phyloP scores from a whole-genome alignment of 2,329 filamentous ascomycete genomes.

The Plectosphaerella plurivora region DNA sequence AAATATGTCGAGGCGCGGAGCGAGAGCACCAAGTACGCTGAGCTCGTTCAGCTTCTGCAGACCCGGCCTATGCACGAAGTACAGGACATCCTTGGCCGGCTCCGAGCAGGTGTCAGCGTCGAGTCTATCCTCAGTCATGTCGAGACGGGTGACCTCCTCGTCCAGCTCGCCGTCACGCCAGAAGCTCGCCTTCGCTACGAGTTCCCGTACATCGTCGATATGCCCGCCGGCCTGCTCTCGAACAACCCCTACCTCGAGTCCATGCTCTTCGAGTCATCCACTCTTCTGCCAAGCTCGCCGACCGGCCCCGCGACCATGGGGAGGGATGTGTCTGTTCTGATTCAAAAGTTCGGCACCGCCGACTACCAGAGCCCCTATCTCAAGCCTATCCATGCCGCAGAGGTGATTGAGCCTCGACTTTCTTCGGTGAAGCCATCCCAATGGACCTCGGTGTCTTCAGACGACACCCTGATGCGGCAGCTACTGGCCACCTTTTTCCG shows the following conservation, averaged over 20 bases:
- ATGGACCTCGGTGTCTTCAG: constrained; percentile 20
- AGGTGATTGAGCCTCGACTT: constrained; percentile 26
- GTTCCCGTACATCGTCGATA: constrained; percentile 26
- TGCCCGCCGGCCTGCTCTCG: constrained; percentile 11
- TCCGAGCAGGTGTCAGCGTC: constrained; percentile 27
- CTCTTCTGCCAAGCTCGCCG: background rate
- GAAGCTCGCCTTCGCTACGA: constrained; percentile 32
- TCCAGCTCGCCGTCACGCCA: constrained; percentile 30
- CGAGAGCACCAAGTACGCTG: background rate
- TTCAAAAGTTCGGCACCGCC: too few relatives aligned
- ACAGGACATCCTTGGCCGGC: constrained; percentile 23
- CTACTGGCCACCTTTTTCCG: constrained; percentile 16
- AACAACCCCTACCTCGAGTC: too few relatives aligned
- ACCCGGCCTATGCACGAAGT: constrained; percentile 18
- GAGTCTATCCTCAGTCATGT: constrained; percentile 26
- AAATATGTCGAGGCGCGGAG: background rate
- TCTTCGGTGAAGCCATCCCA: constrained; percentile 16
- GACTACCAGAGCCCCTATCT: constrained; percentile 19
- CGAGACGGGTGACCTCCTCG: constrained; percentile 27
- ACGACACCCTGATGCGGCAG: constrained; percentile 18
- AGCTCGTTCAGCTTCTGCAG: background rate
- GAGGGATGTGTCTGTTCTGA: too few relatives aligned
- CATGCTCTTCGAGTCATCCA: too few relatives aligned
- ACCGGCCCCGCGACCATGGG: too few relatives aligned
- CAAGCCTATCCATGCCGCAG: constrained; percentile 30